These are phyloP conservation scores for Cucumis sativus DNA, from an alignment of 306 rosid species.

Conservation along the genomic window DNA sequence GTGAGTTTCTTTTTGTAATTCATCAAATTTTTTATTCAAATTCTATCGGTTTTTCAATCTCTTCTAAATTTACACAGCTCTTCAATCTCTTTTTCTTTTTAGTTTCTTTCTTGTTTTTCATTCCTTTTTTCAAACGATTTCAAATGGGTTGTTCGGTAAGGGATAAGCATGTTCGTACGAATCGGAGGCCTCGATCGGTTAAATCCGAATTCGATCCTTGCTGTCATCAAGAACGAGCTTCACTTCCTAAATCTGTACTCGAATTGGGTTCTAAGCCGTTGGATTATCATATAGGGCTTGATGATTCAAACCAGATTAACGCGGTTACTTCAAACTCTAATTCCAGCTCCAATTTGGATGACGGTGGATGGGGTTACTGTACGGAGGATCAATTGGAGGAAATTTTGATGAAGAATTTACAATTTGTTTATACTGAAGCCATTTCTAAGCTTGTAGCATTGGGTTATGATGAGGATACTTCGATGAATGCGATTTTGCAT, in stretches of 20 bases:
- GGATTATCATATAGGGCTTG: conserved; percentile 23
- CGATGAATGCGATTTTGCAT: conserved; percentile 47
- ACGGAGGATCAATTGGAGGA: conserved; percentile 91
- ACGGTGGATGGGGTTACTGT: conserved; percentile 77
- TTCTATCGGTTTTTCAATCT: neutral
- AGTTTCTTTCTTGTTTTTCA: neutral
- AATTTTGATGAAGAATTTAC: conserved; percentile 61
- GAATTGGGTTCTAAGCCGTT: conserved; percentile 60
- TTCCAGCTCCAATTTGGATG: conserved; percentile 34
- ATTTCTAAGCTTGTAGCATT: conserved; percentile 62
- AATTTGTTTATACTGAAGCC: conserved; percentile 49
- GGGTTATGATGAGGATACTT: conserved; percentile 71
- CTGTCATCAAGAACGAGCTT: conserved; percentile 27
- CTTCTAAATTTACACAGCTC: neutral
- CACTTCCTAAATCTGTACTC: conserved; percentile 55
- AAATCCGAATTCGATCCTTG: conserved; percentile 40
- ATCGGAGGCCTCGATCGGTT: conserved; percentile 49
- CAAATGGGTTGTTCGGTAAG: conserved; percentile 78
- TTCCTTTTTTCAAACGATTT: neutral
- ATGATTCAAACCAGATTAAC: conserved; percentile 27
- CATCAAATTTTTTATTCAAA: neutral
- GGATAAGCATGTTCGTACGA: conserved; percentile 71
- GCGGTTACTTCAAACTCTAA: conserved; percentile 15
- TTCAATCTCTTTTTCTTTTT: neutral
- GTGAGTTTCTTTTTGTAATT: neutral